Base-by-base conservation (phyloP, 352 stramenopile species). In the Phytophthora nicotianae region DNA sequence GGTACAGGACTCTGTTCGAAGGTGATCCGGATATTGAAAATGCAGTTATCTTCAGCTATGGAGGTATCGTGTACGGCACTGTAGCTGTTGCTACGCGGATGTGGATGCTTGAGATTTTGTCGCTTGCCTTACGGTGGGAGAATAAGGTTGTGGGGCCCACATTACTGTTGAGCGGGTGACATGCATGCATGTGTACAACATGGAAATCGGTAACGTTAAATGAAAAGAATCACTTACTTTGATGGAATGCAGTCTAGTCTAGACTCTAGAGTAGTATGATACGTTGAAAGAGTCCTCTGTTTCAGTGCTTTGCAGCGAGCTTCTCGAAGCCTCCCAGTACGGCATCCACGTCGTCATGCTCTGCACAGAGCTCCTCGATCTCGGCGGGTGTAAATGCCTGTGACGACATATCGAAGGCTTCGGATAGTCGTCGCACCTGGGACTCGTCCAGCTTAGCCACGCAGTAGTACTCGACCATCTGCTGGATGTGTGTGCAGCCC, bases 391-490 rank as follows among this genome's bases (percentile, higher is more conserved):
- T 82, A 17, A 83, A 60, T 38, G 32, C 5, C 32, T 35, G 29
- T 35, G 29, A 35, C 29, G 29, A 35, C n/a, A 1, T 70, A 47
- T 14, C 85, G 26, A 3, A 35, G 29, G 29, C 5, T 35, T 35
- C 8, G 29, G 29, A 35, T 11, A 35, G 29, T 13, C 29, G 29
- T 35, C 29, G 29, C 29, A 35, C 8, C 29, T 35, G 29, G 9
- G 3, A 8, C 29, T 35, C 29, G 4, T 35, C 29, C 29, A 35
- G 29, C 13, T 35, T 35, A 9, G 29, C 29, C 29, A 35, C 29
- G 45, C 69, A 90, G 56, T 90, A 91, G 61, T 90, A 89, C 74
- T 91, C 80, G 51, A 90, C 49, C 79, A 94, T 91, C n/a, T 77
- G 29, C 29, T 69, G 62, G 8, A 79, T 62, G 17, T 90, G 68